These are phyloP conservation scores for Nemania diffusa DNA, from an alignment of 2,329 filamentous ascomycete species.

Conservation along the genomic window DNA sequence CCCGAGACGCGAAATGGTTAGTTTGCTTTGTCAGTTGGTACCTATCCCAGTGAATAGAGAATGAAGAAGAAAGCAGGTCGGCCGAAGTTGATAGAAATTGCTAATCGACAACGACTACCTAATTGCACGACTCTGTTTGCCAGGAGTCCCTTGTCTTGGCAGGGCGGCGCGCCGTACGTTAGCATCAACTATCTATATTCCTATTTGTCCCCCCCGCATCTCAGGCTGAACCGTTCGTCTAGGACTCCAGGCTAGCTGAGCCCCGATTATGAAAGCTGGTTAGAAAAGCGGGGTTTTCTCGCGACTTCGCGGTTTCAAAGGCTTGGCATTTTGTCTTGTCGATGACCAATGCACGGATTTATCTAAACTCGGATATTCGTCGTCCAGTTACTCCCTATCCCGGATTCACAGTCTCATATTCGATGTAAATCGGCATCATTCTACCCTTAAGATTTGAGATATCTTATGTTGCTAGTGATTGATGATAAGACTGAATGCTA, in stretches of 20 bases:
- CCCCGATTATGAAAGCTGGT: slow-evolving; percentile 15
- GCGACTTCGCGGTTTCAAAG: slow-evolving; percentile 25
- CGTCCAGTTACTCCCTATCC: background rate
- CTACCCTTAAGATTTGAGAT: no score
- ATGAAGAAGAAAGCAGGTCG: slow-evolving; percentile 3
- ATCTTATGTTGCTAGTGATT: no score
- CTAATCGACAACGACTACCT: slow-evolving; percentile 9
- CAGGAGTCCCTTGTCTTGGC: background rate
- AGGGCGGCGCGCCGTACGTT: background rate
- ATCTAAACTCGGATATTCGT: background rate
- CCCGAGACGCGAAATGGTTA: slow-evolving; percentile 10
- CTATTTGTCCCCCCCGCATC: background rate
- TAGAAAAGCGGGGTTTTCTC: slow-evolving; percentile 15
- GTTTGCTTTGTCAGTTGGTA: slow-evolving; percentile 31
- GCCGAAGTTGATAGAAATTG: slow-evolving; percentile 9
- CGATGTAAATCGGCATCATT: background rate
- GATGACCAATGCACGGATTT: slow-evolving; percentile 17
- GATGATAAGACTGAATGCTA: no score
- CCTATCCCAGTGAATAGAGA: background rate
- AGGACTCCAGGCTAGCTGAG: background rate
- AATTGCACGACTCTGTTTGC: background rate
- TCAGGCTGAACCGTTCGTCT: background rate
- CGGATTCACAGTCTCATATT: background rate
- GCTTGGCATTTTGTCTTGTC: slow-evolving; percentile 12
- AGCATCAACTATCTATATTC: background rate